Percentiles rank a stretch among this genome's conserved stretches.
These are phyloP conservation scores for Flagelloscypha sp. DNA, from an alignment of 768 basidiomycete genomes.

Conservation along the genomic window DNA sequence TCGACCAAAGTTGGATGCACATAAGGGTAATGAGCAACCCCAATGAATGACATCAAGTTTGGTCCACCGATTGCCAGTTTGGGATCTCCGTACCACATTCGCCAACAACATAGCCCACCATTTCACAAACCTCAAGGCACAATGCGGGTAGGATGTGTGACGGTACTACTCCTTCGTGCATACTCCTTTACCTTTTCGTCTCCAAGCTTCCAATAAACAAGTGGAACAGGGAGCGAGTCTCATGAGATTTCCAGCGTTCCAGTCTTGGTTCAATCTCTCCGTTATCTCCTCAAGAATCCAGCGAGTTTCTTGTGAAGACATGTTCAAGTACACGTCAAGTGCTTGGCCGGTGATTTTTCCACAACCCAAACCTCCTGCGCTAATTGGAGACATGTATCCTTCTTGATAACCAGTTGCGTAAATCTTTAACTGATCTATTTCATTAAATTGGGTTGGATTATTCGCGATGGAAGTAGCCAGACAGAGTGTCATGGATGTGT, in stretches of 20 bases:
- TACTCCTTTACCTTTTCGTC: slow-evolving; percentile 18
- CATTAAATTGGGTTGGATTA: slow-evolving; percentile 22
- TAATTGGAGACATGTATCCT: slow-evolving; percentile 26
- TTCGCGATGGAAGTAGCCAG: slow-evolving; percentile 31
- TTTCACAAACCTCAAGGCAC: slow-evolving; percentile 33
- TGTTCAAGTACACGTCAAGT: slow-evolving; percentile 21
- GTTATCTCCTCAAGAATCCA: slow-evolving; percentile 24
- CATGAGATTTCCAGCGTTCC: slow-evolving; percentile 33
- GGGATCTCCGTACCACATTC: slow-evolving; percentile 23
- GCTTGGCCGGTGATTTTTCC: slow-evolving; percentile 27
- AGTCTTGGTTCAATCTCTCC: slow-evolving; percentile 16
- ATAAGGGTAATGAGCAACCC: slow-evolving; percentile 30
- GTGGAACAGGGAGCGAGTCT: slow-evolving; percentile 35
- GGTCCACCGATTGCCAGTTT: slow-evolving; percentile 16
- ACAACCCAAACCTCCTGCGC: slow-evolving; percentile 33
- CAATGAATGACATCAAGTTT: slow-evolving; percentile 32
- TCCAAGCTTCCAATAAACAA: slow-evolving; percentile 33
- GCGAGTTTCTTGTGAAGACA: slow-evolving; percentile 10
- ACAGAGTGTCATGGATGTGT: slow-evolving; percentile 39
- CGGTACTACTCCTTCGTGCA: slow-evolving; percentile 30
- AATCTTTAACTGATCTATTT: slow-evolving; percentile 25
- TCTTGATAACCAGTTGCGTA: slow-evolving; percentile 25
- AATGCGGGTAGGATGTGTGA: slow-evolving; percentile 36
- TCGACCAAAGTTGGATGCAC: slow-evolving; percentile 21
- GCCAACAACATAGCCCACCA: slow-evolving; percentile 31